Evolutionary conservation across 164 flowering plant genomes (phyloP).

Genomic region (Magnolia sinica): DNA sequence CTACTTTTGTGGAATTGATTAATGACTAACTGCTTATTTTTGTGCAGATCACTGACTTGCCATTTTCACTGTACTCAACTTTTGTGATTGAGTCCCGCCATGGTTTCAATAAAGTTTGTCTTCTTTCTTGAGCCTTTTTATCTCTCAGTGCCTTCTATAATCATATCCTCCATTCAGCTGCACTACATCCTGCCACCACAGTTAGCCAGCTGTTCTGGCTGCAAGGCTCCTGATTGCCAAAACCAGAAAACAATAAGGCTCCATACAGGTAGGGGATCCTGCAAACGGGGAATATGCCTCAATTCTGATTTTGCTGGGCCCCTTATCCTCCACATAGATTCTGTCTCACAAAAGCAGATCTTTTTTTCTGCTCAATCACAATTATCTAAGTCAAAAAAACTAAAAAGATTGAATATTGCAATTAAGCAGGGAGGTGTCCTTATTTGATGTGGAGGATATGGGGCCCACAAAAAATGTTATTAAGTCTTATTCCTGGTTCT

Average conservation of each 20-base stretch:
- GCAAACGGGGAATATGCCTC: too few relatives aligned
- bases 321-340: neutral
- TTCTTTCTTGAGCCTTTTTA: slow-evolving; percentile 7
- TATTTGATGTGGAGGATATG: too few relatives aligned
- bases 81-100: slow-evolving; percentile 95
- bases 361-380: neutral
- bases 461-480: too few relatives aligned
- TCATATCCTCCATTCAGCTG: neutral
- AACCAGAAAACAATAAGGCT: too few relatives aligned
- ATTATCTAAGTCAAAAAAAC: too few relatives aligned
- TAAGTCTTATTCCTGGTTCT: too few relatives aligned
- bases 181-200: neutral
- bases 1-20: neutral
- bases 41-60: slow-evolving; percentile 91
- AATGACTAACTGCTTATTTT: neutral
- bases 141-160: neutral
- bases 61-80: slow-evolving; percentile 95
- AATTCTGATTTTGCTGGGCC: neutral
- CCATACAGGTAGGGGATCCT: too few relatives aligned
- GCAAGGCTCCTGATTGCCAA: neutral
- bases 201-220: neutral
- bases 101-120: slow-evolving; percentile 91
- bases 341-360: neutral
- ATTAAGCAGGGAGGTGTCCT: too few relatives aligned
- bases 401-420: too few relatives aligned